phyloP scores from a whole-genome alignment of 805 yeast species.

The Diddensiella transvaalensis region DNA sequence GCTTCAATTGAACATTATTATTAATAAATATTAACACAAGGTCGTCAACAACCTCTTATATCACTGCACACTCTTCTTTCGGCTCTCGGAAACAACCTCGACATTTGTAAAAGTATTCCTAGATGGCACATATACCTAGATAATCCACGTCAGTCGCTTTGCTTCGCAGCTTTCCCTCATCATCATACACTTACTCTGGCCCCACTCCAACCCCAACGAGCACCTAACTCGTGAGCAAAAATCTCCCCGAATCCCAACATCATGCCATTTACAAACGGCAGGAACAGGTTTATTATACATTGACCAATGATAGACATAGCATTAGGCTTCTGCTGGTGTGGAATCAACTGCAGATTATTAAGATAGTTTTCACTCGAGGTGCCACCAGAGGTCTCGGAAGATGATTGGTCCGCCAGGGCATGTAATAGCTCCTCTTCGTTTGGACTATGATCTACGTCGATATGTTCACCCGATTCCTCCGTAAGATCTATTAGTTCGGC shows the following conservation, averaged over 20 bases:
- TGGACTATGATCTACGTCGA: background rate
- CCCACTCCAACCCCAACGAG: conserved; percentile 69
- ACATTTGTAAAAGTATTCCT: background rate
- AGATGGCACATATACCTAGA: conserved; percentile 1
- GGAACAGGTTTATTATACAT: conserved; percentile 60
- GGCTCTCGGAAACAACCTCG: conserved; percentile 1
- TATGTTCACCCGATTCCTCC: background rate
- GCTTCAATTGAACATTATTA: conserved; percentile 31
- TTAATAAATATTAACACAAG: too few relatives aligned
- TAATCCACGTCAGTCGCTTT: too few relatives aligned
- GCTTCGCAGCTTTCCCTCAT: too few relatives aligned
- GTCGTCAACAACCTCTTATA: too few relatives aligned
- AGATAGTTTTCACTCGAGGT: background rate
- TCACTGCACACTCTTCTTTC: background rate
- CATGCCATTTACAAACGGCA: conserved; percentile 89
- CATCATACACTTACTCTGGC: conserved; percentile 52
- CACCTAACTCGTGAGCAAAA: conserved; percentile 88
- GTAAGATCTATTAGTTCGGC: background rate
- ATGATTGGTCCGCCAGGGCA: background rate
- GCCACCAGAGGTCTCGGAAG: background rate
- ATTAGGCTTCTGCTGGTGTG: background rate
- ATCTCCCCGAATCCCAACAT: conserved; percentile 97
- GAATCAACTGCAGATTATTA: background rate
- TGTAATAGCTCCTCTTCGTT: background rate
- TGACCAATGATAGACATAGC: conserved; percentile 8